Evolutionary conservation across 2,329 filamentous ascomycete genomes (phyloP), one percentile per base, ranked within the genome.

Genomic region (Zasmidium angulare): DNA sequence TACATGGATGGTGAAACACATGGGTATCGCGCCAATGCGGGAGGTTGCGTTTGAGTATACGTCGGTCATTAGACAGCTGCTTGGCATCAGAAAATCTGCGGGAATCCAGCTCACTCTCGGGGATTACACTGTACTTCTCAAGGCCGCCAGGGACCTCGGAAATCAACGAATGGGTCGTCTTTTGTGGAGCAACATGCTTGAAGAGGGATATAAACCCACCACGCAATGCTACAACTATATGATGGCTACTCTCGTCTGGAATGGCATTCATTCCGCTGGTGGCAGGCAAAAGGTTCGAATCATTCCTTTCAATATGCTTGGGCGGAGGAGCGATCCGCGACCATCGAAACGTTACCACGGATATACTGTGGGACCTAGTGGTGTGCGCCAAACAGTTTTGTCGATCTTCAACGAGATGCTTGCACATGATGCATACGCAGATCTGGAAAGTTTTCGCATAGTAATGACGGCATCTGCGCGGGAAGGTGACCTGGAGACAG

Each of bases 171-270:
- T 80, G 62, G 81, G 81, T 3, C 69, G 75, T 10, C 65, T 69
- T 1, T 64, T 82, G 14, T 86, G 84, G 83, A 61, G 71, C 7
- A 70, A 72, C 9, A 77, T 84, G 72, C 58, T 68, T 1, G 55
- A 69, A 17, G 69, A 77, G 47, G 65, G 70, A 2, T 50, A 81
- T 2, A 46, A 65, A 9, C 82, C 81, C 1, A 79, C 83, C 65
- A 65, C 77, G 2, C 72, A 75, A 57, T 84, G 82, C 67, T 86
- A 82, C 67, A 86, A 86, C 58, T 71, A 79, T 60, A 82, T 79
- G 57, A 78, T 87, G 73, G 78, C 78, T 19, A 76, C 79, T 1
- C 73, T 76, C 50, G 74, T 81, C 43, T 84, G 81, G 79, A 67
- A 70, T 50, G 63, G 67, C 7, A 46, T 63, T n/a, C 63, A 71